Evolutionary conservation across 2,329 filamentous ascomycete species (phyloP), one percentile per base, ranked within the genome.

Genomic region (Exophiala dermatitidis): DNA sequence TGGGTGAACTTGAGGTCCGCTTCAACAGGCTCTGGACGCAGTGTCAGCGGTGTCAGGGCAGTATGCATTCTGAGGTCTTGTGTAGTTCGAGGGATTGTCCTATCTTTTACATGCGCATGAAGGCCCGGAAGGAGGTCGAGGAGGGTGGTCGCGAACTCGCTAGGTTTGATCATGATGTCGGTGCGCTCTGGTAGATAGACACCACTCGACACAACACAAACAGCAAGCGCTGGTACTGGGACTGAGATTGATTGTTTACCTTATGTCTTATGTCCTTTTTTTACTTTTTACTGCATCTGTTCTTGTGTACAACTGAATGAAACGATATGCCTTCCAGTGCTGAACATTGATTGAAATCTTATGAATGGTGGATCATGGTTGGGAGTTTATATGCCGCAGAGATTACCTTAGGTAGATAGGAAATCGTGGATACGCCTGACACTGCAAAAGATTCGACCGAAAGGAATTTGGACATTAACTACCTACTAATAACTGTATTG

Each of bases 21-120:
- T 98, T 98, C 68, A 86, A 89, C 4, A 78, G 93, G 47, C 77
- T 98, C 48, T 98, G 93, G 93, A 98, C 93, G 46, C 93, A 98
- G 71, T 98, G 93, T 69, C 93, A 98, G 74, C 79, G 93, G 40
- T 98, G 93, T 69, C 93, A 98, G 74, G 93, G 90, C 50, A 96
- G 90, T 74, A 86, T 98, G 80, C 93, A 98, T 73, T 93, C 89
- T 69, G 93, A 98, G 71, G 94, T 98, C 50, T 97, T 98, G 63
- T 98, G 93, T 75, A 90, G 86, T 59, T 91, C 86, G 68, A 87
- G 90, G 69, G 93, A 98, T 74, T 98, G 93, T 68, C 93, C 93
- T 1, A 98, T 98, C 66, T 98, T 98, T 71, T 98, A 98, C 71
- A 98, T 98, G 93, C 84, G 93, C 3, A 98, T 98, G 93, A 98